Evolutionary conservation across 2,329 filamentous ascomycete species (phyloP).

Genomic region (Rasamsonia emersonii): DNA sequence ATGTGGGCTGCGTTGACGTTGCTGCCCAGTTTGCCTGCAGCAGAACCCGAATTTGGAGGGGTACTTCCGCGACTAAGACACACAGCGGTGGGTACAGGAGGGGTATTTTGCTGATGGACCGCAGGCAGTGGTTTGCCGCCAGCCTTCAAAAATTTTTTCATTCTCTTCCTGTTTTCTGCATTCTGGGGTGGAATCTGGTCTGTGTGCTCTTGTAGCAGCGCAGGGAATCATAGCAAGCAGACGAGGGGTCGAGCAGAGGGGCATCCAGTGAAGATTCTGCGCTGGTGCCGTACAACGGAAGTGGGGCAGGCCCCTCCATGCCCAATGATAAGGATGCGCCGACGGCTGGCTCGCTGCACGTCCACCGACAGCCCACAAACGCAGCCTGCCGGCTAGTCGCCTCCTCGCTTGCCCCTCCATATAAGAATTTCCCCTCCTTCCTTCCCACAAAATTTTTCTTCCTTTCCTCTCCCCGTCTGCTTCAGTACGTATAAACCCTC

Average conservation of each 20-base stretch:
- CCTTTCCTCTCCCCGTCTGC: constrained; percentile 32
- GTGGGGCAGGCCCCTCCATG: constrained; percentile 20
- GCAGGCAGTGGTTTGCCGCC: no score
- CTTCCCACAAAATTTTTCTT: constrained; percentile 32
- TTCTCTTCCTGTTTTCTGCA: no score
- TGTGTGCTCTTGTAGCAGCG: no score
- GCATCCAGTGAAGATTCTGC: constrained; percentile 23
- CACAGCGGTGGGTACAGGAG: constrained; percentile 7
- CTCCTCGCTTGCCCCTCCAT: constrained; percentile 39
- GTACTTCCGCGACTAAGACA: background rate
- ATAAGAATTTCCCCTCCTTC: constrained; percentile 38
- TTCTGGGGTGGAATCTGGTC: no score
- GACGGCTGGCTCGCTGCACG: constrained; percentile 11
- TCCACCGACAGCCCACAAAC: constrained; percentile 26
- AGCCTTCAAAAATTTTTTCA: no score
- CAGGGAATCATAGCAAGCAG: background rate
- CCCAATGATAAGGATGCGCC: constrained; percentile 18
- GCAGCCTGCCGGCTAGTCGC: constrained; percentile 27
- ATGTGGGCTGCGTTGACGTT: no score
- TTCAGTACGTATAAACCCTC: constrained; percentile 38
- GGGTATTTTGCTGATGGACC: no score
- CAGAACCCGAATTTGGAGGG: constrained; percentile 8
- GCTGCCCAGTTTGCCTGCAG: constrained; percentile 27
- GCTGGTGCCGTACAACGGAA: constrained; percentile 15
- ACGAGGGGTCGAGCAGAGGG: background rate